A percentile compares a stretch with the other conserved stretches of the same genome.
These are phyloP conservation scores for Backusella morwellensis DNA, from an alignment of 192 early-diverging fungal genomes.

Conservation along the genomic window DNA sequence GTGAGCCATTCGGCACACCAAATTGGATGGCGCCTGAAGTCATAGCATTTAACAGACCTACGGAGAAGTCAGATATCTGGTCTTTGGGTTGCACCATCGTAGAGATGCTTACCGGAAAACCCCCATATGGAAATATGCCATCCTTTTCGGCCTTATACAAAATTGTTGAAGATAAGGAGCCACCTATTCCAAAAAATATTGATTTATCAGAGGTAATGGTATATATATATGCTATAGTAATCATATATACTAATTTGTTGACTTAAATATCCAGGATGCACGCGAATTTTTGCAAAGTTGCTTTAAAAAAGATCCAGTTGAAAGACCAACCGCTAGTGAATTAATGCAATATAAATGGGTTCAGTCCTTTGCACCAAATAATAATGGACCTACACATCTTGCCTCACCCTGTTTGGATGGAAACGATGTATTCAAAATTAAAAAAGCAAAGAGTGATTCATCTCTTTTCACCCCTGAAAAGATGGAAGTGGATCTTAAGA, in stretches of 20 bases:
- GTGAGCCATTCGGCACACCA: constrained; percentile 74
- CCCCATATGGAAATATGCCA: constrained; percentile 83
- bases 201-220: constrained; percentile 41
- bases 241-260: no score
- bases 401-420: background rate
- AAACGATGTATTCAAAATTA: background rate
- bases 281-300: constrained; percentile 78
- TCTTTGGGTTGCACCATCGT: constrained; percentile 92
- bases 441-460: constrained; percentile 2
- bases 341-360: constrained; percentile 77
- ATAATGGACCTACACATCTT: background rate
- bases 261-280: background rate
- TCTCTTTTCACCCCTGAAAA: background rate
- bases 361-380: background rate
- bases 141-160: constrained; percentile 89
- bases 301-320: constrained; percentile 76
- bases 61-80: constrained; percentile 91
- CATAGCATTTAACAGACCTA: constrained; percentile 87
- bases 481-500: background rate
- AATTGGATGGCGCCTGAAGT: constrained; percentile 92
- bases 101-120: constrained; percentile 89
- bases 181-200: constrained; percentile 78
- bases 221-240: background rate
- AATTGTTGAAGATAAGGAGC: constrained; percentile 90
- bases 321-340: constrained; percentile 69